Base-by-base conservation (phyloP, 805 yeast species). In the Candida methanosorbosa region DNA sequence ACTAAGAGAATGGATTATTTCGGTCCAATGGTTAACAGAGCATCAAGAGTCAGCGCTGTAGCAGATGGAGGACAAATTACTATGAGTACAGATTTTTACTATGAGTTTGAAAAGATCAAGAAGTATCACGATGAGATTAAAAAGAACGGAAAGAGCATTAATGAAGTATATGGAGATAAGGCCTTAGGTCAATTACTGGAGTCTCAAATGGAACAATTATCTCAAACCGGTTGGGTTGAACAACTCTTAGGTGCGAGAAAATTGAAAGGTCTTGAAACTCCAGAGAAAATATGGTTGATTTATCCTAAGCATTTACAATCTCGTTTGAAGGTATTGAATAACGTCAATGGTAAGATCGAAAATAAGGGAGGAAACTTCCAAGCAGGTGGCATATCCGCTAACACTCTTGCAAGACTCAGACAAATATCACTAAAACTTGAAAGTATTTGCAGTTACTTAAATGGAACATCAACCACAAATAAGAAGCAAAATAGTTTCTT, bases 51-150 rank as follows among this genome's bases (percentile, higher is more conserved):
- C 18, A 80, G 88, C 52, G 83, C 95, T 7, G 82, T 85, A 33
- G 99, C 98, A 0, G 95, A 86, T 57, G 99, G 99, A 39, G 99
- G 99, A n/a, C 96, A 90, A 57, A 84, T 90, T 20, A 78, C 95
- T 0, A 70, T 88, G 37, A 81, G 94, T 49, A 69, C 78, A 7
- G 97, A 90, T 56, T 84, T 86, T 49, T 63, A 82, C 45, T 69
- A 70, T 30, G 95, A 84, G 50, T 72, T 86, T 49, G 68, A 68
- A 33, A 69, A 77, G 34, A 65, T 83, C 22, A 64, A 70, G 46
- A 59, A 57, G 4, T 55, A 63, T n/a, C 76, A 72, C 45, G 59
- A 60, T 1, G 61, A 62, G 17, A 64, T 74, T 23, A 42, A 44
- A 21, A 38, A 37, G 1, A 58, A 50, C n/a, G 43, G 39, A 7